Evolutionary conservation across 495 filamentous ascomycete species (phyloP), one percentile per base, ranked within the genome.

Genomic region (Penicillium diatomitis): DNA sequence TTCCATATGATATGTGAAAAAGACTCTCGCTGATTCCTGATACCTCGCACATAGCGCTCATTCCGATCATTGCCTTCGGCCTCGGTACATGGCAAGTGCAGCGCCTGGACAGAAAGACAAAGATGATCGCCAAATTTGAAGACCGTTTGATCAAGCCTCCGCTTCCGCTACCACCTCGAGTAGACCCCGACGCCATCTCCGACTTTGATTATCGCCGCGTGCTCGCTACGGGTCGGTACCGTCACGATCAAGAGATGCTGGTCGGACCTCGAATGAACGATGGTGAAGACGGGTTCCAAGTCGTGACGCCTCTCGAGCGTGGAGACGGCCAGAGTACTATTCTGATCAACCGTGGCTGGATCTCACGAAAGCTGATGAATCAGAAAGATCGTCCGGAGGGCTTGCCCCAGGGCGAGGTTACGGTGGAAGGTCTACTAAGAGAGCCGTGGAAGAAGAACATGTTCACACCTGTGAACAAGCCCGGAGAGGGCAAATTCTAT

Each of bases 41-140:
- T 27, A 27, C 39, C 3, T 9, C 46, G n/a, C n/a, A 10, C 40
- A 31, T 56, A 90, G 89, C 89, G 32, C 63, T 92, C 39, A 97
- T 98, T 52, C 92, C 92, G 34, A 72, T 94, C 38, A 96, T 89
- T 5, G 85, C 92, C 43, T 95, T 98, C 65, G 72, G 72, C 53
- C 82, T 98, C 33, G 92, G 92, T 36, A 87, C 85, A 38, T 98
- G 92, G 92, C 92, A 98, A 60, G 84, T 98, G n/a, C 77, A 94
- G 58, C 88, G 92, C 3, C 80, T 98, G 10, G 77, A 80, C 34
- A 91, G 90, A 89, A 98, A 98, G 64, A 90, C 90, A 6, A 85
- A 90, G 36, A 71, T 97, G 10, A 83, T 98, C 48, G 89, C 90
- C 44, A 84, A 80, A 53, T 87, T 82, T 69, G 90, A 96, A 71